Conservation (phyloP, 2,329 filamentous ascomycete genomes). For the Sclerotinia borealis region DNA sequence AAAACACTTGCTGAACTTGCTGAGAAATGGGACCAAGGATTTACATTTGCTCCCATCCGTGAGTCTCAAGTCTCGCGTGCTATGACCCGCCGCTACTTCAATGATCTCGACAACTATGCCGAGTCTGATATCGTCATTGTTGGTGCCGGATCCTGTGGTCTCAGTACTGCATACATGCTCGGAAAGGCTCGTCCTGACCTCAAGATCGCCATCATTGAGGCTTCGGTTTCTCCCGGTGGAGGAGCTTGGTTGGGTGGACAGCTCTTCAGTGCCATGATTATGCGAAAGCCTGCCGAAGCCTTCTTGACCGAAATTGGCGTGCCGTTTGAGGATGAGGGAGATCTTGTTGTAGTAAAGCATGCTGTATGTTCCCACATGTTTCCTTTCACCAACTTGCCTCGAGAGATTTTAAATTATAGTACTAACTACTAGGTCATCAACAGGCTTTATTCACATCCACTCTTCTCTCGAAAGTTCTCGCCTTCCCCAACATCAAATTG, state of each 20-base stretch:
- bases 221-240: slow-evolving; percentile 78
- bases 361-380: slow-evolving; percentile 40
- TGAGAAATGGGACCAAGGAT: slow-evolving; percentile 66
- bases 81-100: slow-evolving; percentile 91
- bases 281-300: slow-evolving; percentile 84
- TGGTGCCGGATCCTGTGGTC: slow-evolving; percentile 81
- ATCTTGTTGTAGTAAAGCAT: slow-evolving; percentile 90
- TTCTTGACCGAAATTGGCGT: slow-evolving; percentile 79
- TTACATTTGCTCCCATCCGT: slow-evolving; percentile 79
- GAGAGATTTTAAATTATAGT: not conserved
- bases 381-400: not conserved
- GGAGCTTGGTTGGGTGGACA: slow-evolving; percentile 92
- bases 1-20: slow-evolving; percentile 55
- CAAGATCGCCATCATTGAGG: slow-evolving; percentile 87
- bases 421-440: not conserved
- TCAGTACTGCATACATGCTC: slow-evolving; percentile 78
- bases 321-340: slow-evolving; percentile 79
- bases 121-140: slow-evolving; percentile 93
- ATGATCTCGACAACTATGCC: slow-evolving; percentile 80
- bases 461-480: slow-evolving; percentile 73
- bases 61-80: slow-evolving; percentile 89
- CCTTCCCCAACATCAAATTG: slow-evolving; percentile 87
- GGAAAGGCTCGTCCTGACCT: slow-evolving; percentile 80
- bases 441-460: slow-evolving; percentile 81
- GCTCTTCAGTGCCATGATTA: slow-evolving; percentile 91